Evolutionary conservation across 2,329 filamentous ascomycete species (phyloP).

Genomic region (Talaromyces amestolkiae): DNA sequence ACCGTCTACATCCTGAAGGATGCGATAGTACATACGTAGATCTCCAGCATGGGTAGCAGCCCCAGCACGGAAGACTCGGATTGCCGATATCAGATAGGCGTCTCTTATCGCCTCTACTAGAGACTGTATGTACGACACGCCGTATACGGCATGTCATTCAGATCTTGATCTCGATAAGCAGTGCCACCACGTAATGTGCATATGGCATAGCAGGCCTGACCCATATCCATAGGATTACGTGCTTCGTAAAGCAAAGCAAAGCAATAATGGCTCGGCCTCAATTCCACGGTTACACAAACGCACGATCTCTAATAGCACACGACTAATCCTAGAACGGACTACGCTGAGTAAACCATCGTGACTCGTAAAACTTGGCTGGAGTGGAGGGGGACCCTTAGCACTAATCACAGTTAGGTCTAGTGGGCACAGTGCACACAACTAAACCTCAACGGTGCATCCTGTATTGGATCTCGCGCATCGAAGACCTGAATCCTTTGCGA

Average conservation of each 20-base stretch:
- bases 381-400: neutral
- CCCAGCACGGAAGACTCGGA: neutral
- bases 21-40: neutral
- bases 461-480: conserved; percentile 2
- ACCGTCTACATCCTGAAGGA: neutral
- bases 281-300: neutral
- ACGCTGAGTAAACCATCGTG: too few species aligned
- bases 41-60: neutral
- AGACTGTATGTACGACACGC: neutral
- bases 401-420: neutral
- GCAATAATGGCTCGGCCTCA: neutral
- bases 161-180: neutral
- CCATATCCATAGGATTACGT: neutral
- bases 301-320: neutral
- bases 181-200: neutral
- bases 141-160: neutral
- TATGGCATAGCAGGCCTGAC: neutral
- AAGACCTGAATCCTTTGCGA: neutral
- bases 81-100: neutral
- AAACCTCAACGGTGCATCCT: neutral
- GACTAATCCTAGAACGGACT: neutral
- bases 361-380: neutral
- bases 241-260: neutral
- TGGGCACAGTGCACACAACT: neutral
- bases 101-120: neutral